Base-by-base conservation (phyloP, 805 yeast genomes). In the Saccharomyces jurei region DNA sequence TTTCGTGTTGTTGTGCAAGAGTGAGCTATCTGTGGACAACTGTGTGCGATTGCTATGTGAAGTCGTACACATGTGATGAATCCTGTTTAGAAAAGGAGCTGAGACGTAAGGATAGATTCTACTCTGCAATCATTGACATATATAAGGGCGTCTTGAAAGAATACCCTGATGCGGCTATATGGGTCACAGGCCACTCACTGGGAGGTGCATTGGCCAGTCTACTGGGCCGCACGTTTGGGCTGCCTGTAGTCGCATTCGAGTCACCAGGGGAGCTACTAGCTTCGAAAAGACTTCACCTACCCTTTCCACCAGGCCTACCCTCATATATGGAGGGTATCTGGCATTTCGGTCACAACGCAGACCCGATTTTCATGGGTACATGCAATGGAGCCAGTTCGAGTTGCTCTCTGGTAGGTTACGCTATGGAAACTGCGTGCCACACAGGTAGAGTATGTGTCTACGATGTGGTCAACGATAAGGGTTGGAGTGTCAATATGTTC, bases 301-400 rank as follows among this genome's bases (percentile, higher is more conserved):
- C 99, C 0, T 79, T 81, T 73, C 96, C 98, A 1, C 99, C 99
- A 0, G 96, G 96, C 1, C 67, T 88, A 13, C 91, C 96, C 0
- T 71, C 74, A 6, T 80, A 84, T 62, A 73, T 81, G 71, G 97
- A 91, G 63, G 85, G 88, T 59, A 80, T 94, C 9, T 94, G 96
- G 95, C 97, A 94, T 67, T 74, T 94, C 66, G 99, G 99, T 2
- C 92, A 94, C 68, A 94, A 94, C 1, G 98, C 97, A 0, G 99
- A 94, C 68, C 99, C 99, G 1, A 88, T 94, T 1, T 94, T 78
- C 64, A 86, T 91, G 92, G 99, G 99, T 0, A 91, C 89, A 8
- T 94, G 99, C 68, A 90, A 87, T 64, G 99, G 99, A 9, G 95
- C 94, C 0, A 82, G 92, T 3, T 85, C 95, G 0, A 71, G 91